Conservation (phyloP, 305 asterid species). For the Fraxinus nigra region DNA sequence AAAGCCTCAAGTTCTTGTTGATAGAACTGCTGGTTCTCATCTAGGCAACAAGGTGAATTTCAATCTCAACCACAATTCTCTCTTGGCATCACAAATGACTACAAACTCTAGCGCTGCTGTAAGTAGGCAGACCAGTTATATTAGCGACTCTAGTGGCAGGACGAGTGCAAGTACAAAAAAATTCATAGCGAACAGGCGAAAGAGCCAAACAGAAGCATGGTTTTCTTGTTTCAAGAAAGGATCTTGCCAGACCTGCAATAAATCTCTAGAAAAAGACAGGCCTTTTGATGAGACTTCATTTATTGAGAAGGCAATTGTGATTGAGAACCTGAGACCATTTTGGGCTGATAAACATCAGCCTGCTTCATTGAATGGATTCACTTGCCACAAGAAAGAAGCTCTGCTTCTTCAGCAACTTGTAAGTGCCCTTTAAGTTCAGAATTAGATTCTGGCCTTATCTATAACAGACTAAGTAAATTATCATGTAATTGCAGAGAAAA, state of each 20-base stretch:
- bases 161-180: slow-evolving; percentile 53
- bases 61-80: slow-evolving; percentile 23
- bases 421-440: slow-evolving; percentile 22
- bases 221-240: slow-evolving; percentile 73
- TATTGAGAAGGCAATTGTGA: slow-evolving; percentile 65
- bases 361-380: slow-evolving; percentile 49
- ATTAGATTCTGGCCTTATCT: background rate
- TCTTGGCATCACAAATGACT: slow-evolving; percentile 29
- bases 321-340: slow-evolving; percentile 64
- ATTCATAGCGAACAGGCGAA: slow-evolving; percentile 51
- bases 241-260: slow-evolving; percentile 47
- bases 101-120: slow-evolving; percentile 33
- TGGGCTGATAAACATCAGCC: slow-evolving; percentile 90
- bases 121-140: slow-evolving; percentile 58
- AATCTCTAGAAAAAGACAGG: slow-evolving; percentile 58
- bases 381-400: slow-evolving; percentile 76
- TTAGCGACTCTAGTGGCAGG: slow-evolving; percentile 55
- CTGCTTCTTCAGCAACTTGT: slow-evolving; percentile 61
- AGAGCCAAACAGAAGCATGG: slow-evolving; percentile 55
- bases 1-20: slow-evolving; percentile 37
- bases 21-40: slow-evolving; percentile 23
- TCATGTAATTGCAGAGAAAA: background rate
- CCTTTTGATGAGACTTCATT: slow-evolving; percentile 62
- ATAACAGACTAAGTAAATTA: background rate
- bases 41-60: slow-evolving; percentile 22